These are phyloP conservation scores for Pythium plurisporium DNA, from an alignment of 352 stramenopile genomes.

Conservation along the genomic window DNA sequence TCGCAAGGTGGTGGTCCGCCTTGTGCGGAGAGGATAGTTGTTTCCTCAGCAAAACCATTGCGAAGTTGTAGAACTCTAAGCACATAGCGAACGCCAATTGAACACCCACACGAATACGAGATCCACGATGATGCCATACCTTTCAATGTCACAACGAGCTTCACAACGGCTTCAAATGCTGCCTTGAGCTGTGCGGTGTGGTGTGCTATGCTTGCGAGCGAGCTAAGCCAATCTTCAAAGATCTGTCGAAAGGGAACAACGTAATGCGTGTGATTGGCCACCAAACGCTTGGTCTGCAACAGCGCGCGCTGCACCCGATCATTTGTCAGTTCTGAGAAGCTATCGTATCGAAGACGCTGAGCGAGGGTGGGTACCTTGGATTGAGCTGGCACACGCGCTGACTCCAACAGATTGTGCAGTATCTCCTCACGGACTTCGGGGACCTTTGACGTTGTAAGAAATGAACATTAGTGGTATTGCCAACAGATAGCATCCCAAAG, in stretches of 20 bases:
- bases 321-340: background rate
- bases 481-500: too few relatives aligned
- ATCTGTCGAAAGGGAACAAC: conserved; percentile 34
- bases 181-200: background rate
- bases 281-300: background rate
- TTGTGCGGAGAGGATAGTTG: conserved; percentile 47
- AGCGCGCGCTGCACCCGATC: conserved; percentile 11
- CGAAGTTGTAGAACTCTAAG: conserved; percentile 70
- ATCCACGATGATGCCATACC: background rate
- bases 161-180: conserved; percentile 1
- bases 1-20: conserved; percentile 47
- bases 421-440: conserved; percentile 21
- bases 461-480: background rate
- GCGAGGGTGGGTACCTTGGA: conserved; percentile 1
- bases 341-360: background rate
- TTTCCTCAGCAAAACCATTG: conserved; percentile 83
- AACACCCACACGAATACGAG: background rate
- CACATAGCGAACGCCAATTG: too few relatives aligned
- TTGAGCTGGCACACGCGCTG: background rate
- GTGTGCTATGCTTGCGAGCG: background rate
- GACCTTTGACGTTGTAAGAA: background rate
- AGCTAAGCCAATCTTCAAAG: conserved; percentile 72
- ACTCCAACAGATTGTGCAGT: conserved; percentile 10
- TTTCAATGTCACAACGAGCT: conserved; percentile 9
- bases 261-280: conserved; percentile 2